Conservation (phyloP, 2,329 filamentous ascomycete genomes). For the Exophiala dermatitidis region DNA sequence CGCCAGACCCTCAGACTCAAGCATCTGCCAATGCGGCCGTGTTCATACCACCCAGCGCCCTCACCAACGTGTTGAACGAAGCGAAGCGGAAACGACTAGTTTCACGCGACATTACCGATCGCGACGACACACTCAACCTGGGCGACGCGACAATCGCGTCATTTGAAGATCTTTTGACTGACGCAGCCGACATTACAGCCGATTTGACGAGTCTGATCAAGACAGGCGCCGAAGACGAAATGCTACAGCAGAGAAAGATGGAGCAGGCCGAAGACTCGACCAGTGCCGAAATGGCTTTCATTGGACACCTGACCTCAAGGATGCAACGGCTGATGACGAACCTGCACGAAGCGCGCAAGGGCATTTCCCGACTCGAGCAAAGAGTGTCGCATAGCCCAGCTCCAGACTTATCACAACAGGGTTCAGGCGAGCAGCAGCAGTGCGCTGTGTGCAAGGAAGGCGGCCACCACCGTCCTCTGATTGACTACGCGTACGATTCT, state of each 20-base stretch:
- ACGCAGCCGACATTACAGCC: constrained; percentile 22
- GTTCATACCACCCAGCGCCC: constrained; percentile 37
- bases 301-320: constrained; percentile 36
- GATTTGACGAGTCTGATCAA: constrained; percentile 24
- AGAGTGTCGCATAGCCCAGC: constrained; percentile 29
- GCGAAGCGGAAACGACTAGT: constrained; percentile 29
- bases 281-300: constrained; percentile 25
- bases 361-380: constrained; percentile 35
- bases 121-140: constrained; percentile 32
- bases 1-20: constrained; percentile 13
- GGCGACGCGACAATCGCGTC: constrained; percentile 43
- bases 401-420: neutral
- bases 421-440: no score
- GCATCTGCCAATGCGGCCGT: constrained; percentile 32
- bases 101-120: constrained; percentile 11
- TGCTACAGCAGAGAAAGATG: constrained; percentile 7
- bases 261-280: constrained; percentile 12
- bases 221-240: constrained; percentile 30
- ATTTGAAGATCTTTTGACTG: constrained; percentile 36
- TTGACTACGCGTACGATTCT: constrained; percentile 32
- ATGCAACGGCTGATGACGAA: constrained; percentile 36
- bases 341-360: constrained; percentile 37
- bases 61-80: constrained; percentile 38
- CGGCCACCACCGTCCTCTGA: neutral
- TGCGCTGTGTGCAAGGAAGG: no score